Conservation (phyloP, 768 basidiomycete species). For the Leccinum arenicola region DNA sequence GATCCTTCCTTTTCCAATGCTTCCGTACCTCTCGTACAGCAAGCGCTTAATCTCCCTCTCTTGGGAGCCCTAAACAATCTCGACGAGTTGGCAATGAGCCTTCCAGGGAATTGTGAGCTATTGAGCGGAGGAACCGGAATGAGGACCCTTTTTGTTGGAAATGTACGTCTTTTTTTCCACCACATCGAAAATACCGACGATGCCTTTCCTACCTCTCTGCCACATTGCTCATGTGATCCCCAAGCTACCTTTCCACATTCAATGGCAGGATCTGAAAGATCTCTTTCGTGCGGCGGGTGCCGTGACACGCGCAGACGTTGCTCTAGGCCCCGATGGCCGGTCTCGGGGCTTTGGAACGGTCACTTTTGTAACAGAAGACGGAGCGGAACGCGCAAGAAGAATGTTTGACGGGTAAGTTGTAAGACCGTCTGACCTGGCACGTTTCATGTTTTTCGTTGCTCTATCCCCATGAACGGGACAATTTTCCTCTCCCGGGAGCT, state of each 20-base stretch:
- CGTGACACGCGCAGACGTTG: slow-evolving; percentile 88
- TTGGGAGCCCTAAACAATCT: slow-evolving; percentile 14
- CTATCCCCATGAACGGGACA: background rate
- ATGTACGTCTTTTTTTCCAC: slow-evolving; percentile 51
- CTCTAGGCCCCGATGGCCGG: slow-evolving; percentile 82
- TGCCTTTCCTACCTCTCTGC: background rate
- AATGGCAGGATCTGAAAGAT: slow-evolving; percentile 99
- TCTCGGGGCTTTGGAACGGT: slow-evolving; percentile 94
- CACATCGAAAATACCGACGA: slow-evolving; percentile 7
- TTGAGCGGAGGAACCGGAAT: slow-evolving; percentile 30
- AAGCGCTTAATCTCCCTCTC: slow-evolving; percentile 14
- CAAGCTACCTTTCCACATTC: slow-evolving; percentile 88
- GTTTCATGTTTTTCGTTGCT: background rate
- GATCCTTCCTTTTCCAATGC: slow-evolving; percentile 11
- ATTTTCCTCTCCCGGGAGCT: too few relatives aligned
- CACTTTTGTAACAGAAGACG: slow-evolving; percentile 75
- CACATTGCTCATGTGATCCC: slow-evolving; percentile 15
- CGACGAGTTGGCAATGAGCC: slow-evolving; percentile 16
- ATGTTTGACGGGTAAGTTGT: slow-evolving; percentile 85
- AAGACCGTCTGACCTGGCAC: background rate
- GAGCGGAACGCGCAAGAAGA: slow-evolving; percentile 79
- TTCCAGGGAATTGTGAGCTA: slow-evolving; percentile 21
- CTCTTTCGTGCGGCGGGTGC: slow-evolving; percentile 89
- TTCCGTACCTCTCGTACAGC: slow-evolving; percentile 21
- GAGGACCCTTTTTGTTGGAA: slow-evolving; percentile 82